A percentile compares a stretch with the other conserved stretches of the same genome.
These are phyloP conservation scores for Puccinellia tenuiflora DNA, from an alignment of 176 grass and related monocot genomes.

Conservation along the genomic window DNA sequence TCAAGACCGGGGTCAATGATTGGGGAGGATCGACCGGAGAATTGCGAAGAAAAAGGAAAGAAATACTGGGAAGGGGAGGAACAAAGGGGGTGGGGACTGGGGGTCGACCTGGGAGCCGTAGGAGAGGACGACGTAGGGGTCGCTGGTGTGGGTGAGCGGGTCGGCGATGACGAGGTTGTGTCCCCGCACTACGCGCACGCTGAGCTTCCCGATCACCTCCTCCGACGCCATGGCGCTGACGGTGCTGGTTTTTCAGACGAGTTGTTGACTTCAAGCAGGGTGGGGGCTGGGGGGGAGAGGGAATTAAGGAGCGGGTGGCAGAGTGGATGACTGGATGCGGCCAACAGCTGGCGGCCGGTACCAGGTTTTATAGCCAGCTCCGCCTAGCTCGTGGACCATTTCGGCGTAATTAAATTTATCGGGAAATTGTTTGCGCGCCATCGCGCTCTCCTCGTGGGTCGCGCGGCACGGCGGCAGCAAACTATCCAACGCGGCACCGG, in stretches of 20 bases:
- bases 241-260: background rate
- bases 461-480: background rate
- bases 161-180: constrained; percentile 46
- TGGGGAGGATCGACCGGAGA: background rate
- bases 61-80: background rate
- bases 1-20: background rate
- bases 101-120: constrained; percentile 60
- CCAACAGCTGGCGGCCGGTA: constrained; percentile 14
- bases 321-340: constrained; percentile 21
- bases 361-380: constrained; percentile 18
- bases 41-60: background rate
- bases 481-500: too few relatives aligned
- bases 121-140: constrained; percentile 76
- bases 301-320: too few relatives aligned
- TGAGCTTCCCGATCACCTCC: constrained; percentile 46
- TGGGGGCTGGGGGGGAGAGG: too few relatives aligned
- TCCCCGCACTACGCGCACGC: constrained; percentile 44
- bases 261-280: background rate
- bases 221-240: constrained; percentile 19
- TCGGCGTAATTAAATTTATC: background rate
- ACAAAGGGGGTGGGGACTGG: too few relatives aligned
- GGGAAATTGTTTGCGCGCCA: too few relatives aligned
- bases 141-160: constrained; percentile 70
- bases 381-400: background rate
- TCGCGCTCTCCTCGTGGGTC: background rate